These are phyloP conservation scores for Fulvia fulva DNA, from an alignment of 2,329 filamentous ascomycete species.

Conservation along the genomic window DNA sequence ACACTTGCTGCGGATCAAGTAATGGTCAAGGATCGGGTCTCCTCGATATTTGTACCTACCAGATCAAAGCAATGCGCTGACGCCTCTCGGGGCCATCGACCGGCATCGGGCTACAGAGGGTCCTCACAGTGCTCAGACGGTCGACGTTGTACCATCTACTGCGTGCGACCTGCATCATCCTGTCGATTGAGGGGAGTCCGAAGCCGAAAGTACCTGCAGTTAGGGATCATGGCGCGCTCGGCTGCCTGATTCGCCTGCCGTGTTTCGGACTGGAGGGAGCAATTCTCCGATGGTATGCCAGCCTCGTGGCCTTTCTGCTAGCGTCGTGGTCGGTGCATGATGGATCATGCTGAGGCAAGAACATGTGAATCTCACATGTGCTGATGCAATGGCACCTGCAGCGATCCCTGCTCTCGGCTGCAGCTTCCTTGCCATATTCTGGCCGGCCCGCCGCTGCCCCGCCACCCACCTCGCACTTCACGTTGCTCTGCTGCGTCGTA, in stretches of 20 bases:
- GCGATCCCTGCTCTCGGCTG: background rate
- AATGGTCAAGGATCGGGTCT: no score
- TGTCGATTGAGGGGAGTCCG: background rate
- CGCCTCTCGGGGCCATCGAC: no score
- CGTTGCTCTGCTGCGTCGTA: background rate
- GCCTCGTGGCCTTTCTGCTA: background rate
- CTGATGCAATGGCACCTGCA: background rate
- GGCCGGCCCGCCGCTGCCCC: background rate
- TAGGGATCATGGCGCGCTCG: background rate
- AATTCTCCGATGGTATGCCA: background rate
- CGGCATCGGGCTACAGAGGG: no score
- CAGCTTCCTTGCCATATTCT: background rate
- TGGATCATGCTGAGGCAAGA: background rate
- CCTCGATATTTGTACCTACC: no score
- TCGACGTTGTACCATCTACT: no score
- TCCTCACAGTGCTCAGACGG: no score
- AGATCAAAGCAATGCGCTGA: no score
- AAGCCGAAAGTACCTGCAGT: background rate
- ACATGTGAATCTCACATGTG: background rate
- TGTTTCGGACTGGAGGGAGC: background rate
- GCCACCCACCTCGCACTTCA: background rate
- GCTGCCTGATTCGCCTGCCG: background rate
- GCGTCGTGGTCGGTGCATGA: background rate
- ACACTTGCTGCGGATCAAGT: no score
- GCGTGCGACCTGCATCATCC: no score